phyloP scores from a whole-genome alignment of 495 filamentous ascomycete species.

The Penicillium waksmanii region DNA sequence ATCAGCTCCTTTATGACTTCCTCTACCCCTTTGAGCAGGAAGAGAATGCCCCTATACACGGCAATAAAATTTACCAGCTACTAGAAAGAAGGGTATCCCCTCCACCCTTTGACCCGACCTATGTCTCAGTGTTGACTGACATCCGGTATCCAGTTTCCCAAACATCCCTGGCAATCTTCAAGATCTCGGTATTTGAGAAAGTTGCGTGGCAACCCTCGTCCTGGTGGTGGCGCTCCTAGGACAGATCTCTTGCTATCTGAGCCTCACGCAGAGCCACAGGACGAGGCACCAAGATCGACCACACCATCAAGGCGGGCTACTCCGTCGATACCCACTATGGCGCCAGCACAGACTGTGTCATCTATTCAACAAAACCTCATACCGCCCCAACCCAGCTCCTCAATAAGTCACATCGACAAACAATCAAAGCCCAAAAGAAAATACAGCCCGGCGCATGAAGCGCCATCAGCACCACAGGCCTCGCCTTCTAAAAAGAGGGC shows the following conservation, averaged over 20 bases:
- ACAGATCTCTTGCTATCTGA: constrained; percentile 9
- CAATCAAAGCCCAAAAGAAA: constrained; percentile 11
- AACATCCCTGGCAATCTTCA: constrained; percentile 75
- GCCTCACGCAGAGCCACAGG: not conserved
- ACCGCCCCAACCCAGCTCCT: not conserved
- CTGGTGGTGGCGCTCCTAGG: constrained; percentile 35
- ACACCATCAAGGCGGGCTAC: not conserved
- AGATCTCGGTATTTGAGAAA: constrained; percentile 68
- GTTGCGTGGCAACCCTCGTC: constrained; percentile 48
- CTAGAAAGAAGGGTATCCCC: constrained; percentile 43
- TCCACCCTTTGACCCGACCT: not conserved
- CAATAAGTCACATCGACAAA: not conserved
- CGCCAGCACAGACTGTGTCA: not conserved
- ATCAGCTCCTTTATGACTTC: constrained; percentile 62
- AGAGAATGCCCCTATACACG: constrained; percentile 48
- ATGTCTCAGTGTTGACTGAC: constrained; percentile 20
- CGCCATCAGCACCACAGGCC: not conserved
- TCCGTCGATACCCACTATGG: not conserved
- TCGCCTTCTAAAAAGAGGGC: constrained; percentile 17
- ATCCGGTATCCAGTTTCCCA: constrained; percentile 52
- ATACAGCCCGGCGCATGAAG: not conserved
- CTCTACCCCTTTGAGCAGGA: constrained; percentile 49
- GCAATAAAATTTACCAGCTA: constrained; percentile 67
- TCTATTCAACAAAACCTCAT: not conserved
- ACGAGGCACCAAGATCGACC: not conserved